These are phyloP conservation scores for Eurotiales sp. DNA, from an alignment of 2,329 filamentous ascomycete species.

Conservation along the genomic window DNA sequence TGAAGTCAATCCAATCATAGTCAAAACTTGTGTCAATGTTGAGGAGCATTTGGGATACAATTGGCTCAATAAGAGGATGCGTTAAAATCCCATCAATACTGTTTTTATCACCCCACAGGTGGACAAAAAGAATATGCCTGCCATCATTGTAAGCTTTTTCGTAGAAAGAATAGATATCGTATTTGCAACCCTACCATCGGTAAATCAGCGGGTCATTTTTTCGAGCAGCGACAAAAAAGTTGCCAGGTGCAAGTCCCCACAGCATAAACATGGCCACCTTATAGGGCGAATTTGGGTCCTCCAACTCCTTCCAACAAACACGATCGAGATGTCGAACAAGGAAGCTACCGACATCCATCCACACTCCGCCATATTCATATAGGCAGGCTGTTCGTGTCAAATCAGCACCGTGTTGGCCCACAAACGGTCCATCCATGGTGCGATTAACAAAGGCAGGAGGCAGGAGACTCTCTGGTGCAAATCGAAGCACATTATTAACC, in stretches of 20 bases:
- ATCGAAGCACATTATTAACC: conserved; percentile 37
- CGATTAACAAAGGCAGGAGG: conserved; percentile 41
- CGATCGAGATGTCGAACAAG: conserved; percentile 39
- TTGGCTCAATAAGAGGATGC: too few relatives aligned
- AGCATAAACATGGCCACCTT: conserved; percentile 13
- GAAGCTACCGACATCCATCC: conserved; percentile 42
- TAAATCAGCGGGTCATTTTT: too few relatives aligned
- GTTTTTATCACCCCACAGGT: too few relatives aligned
- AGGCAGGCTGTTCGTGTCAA: conserved; percentile 43
- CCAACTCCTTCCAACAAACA: conserved; percentile 34
- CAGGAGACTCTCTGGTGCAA: conserved; percentile 31
- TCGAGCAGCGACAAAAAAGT: too few relatives aligned
- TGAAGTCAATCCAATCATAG: too few relatives aligned
- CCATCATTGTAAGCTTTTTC: too few relatives aligned
- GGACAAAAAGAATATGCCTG: too few relatives aligned
- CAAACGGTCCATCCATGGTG: conserved; percentile 22
- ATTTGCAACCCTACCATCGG: too few relatives aligned
- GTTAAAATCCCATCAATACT: too few relatives aligned
- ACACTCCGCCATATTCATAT: conserved; percentile 24
- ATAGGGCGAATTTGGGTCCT: not conserved
- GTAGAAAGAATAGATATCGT: too few relatives aligned
- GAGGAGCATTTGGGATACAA: too few relatives aligned
- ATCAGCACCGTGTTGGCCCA: conserved; percentile 41
- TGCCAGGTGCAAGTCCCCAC: not conserved
- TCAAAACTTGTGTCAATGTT: too few relatives aligned